These are phyloP conservation scores for Boletus pseudo-olivaceus DNA, from an alignment of 768 basidiomycete genomes.

Conservation along the genomic window DNA sequence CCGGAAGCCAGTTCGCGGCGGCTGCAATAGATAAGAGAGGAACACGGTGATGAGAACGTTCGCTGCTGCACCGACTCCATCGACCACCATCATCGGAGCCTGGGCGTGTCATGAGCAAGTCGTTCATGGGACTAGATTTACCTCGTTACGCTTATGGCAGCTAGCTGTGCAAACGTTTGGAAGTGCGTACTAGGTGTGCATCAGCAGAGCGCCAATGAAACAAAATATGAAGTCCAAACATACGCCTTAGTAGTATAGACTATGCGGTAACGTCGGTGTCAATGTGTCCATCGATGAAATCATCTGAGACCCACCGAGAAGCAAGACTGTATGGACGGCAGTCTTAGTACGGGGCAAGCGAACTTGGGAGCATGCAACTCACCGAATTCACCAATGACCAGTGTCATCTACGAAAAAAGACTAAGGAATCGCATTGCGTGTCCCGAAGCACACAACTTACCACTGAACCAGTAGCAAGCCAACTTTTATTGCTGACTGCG, in stretches of 20 bases:
- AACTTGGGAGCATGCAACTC: background rate
- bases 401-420: constrained; percentile 12
- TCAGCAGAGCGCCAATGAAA: background rate
- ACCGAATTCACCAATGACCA: constrained; percentile 45
- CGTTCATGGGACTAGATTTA: background rate
- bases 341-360: constrained; percentile 3
- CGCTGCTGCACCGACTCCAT: constrained; percentile 48
- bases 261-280: constrained; percentile 14
- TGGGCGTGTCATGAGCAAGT: constrained; percentile 1
- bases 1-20: constrained; percentile 51
- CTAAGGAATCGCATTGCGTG: background rate
- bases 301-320: constrained; percentile 30
- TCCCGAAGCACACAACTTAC: constrained; percentile 14
- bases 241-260: constrained; percentile 39
- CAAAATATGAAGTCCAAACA: constrained; percentile 12
- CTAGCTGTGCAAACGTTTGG: constrained; percentile 46
- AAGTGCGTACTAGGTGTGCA: constrained; percentile 34
- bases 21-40: constrained; percentile 46
- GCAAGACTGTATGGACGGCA: constrained; percentile 22
- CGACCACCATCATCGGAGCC: constrained; percentile 50
- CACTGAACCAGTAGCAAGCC: constrained; percentile 38
- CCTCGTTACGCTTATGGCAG: constrained; percentile 40
- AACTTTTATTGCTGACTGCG: constrained; percentile 51
- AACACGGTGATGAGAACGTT: constrained; percentile 53
- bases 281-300: background rate